A percentile compares a stretch with the other conserved stretches of the same genome.
These are phyloP conservation scores for Dactylellina parvicollis DNA, from an alignment of 2,329 filamentous ascomycete genomes.

Conservation along the genomic window DNA sequence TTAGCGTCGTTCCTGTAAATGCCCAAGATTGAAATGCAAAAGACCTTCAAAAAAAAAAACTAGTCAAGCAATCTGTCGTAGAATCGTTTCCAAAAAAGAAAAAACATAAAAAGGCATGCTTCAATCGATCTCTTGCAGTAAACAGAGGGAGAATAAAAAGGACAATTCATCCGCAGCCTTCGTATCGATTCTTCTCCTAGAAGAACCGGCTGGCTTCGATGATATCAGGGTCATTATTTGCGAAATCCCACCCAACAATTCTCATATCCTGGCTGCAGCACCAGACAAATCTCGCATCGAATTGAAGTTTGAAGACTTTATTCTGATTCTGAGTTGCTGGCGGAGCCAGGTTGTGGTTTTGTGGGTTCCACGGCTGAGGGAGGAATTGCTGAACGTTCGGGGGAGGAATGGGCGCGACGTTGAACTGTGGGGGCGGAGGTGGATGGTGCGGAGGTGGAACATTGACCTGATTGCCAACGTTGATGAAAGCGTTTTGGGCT, in stretches of 20 bases:
- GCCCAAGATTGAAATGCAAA: conserved; percentile 6
- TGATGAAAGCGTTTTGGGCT: conserved; percentile 37
- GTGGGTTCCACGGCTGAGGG: conserved; percentile 57
- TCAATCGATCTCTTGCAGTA: not conserved
- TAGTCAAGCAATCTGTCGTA: conserved; percentile 21
- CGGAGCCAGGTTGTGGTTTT: conserved; percentile 44
- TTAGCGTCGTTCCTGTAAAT: conserved; percentile 11
- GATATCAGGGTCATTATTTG: conserved; percentile 81
- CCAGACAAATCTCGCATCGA: conserved; percentile 90
- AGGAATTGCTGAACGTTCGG: conserved; percentile 54
- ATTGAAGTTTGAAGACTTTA: conserved; percentile 94
- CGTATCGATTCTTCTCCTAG: conserved; percentile 60
- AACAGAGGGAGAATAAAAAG: not conserved
- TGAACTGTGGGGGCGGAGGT: conserved; percentile 37
- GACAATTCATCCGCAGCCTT: conserved; percentile 23
- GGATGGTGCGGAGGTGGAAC: conserved; percentile 14
- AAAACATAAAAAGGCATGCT: conserved; percentile 10
- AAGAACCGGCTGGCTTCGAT: conserved; percentile 83
- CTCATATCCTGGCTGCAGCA: conserved; percentile 91
- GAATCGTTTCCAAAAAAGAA: not conserved
- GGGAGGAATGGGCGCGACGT: conserved; percentile 42
- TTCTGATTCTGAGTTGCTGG: conserved; percentile 57
- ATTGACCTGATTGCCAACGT: conserved; percentile 26
- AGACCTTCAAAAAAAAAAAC: conserved; percentile 10
- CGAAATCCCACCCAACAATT: conserved; percentile 98